phyloP scores from a whole-genome alignment of 2,329 filamentous ascomycete genomes.

The Xylariales sp. region DNA sequence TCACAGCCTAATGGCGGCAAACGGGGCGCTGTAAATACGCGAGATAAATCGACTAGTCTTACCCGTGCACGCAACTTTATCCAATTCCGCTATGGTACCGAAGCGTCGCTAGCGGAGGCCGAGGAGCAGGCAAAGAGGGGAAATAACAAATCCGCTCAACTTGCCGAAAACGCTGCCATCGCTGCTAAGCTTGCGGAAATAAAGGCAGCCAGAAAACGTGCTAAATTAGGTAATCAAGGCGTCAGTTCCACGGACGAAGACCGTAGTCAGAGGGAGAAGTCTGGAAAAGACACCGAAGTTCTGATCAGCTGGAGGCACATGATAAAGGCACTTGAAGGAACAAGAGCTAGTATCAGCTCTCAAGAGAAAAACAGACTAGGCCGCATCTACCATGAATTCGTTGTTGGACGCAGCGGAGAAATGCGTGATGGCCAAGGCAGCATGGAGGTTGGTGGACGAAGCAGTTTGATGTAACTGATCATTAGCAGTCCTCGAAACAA shows the following conservation, averaged over 20 bases:
- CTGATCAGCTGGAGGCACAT: constrained; percentile 88
- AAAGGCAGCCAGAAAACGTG: constrained; percentile 74
- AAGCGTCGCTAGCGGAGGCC: constrained; percentile 60
- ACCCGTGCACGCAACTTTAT: constrained; percentile 69
- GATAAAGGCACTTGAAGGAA: constrained; percentile 78
- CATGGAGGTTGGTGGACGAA: constrained; percentile 91
- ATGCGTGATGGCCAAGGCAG: constrained; percentile 93
- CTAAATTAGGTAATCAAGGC: constrained; percentile 61
- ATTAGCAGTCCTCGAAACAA: background rate
- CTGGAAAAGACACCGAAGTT: constrained; percentile 71
- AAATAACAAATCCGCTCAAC: constrained; percentile 62
- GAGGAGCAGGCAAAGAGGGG: constrained; percentile 55
- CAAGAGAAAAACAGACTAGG: constrained; percentile 80
- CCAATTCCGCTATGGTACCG: constrained; percentile 84
- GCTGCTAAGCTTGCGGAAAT: constrained; percentile 84
- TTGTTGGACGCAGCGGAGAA: constrained; percentile 91
- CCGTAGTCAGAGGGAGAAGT: constrained; percentile 52
- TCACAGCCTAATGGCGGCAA: constrained; percentile 45
- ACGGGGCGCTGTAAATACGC: constrained; percentile 52
- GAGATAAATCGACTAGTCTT: constrained; percentile 47
- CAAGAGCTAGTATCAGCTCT: constrained; percentile 83
- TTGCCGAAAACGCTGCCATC: constrained; percentile 84
- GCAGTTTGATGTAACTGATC: constrained; percentile 85
- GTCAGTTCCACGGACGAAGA: constrained; percentile 44
- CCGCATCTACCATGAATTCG: constrained; percentile 91